phyloP scores from a whole-genome alignment of 257 asterid genomes.

The Penstemon newberryi region DNA sequence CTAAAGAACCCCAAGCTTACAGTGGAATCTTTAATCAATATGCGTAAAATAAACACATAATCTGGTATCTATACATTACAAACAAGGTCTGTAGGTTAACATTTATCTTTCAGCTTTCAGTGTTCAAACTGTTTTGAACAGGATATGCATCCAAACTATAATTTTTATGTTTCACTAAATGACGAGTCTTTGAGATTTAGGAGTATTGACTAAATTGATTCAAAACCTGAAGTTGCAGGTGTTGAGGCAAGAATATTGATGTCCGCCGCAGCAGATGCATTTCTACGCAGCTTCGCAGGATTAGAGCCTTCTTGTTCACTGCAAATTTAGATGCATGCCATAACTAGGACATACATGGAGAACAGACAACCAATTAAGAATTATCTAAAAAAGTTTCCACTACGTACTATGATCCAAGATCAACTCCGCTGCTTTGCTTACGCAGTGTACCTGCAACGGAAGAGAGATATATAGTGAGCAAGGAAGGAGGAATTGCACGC shows the following conservation, averaged over 20 bases:
- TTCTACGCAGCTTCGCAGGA: constrained; percentile 64
- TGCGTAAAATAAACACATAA: not conserved
- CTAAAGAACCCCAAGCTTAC: not conserved
- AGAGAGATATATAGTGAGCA: constrained; percentile 1
- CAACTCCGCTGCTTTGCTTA: constrained; percentile 75
- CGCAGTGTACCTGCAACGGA: constrained; percentile 58
- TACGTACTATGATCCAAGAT: constrained; percentile 57
- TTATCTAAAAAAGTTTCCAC: constrained; percentile 1
- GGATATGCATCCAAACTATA: not conserved
- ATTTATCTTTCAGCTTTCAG: not conserved
- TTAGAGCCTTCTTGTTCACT: constrained; percentile 56
- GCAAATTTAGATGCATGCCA: constrained; percentile 37
- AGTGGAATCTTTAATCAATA: too few species aligned
- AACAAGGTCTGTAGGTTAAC: not conserved
- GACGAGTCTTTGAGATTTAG: not conserved
- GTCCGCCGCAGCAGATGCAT: constrained; percentile 73
- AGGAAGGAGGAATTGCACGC: constrained; percentile 9
- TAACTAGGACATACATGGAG: constrained; percentile 23
- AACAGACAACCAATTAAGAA: not conserved
- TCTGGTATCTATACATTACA: not conserved
- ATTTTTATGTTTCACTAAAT: not conserved
- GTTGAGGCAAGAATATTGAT: constrained; percentile 54
- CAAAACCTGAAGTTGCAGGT: constrained; percentile 57
- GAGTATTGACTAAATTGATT: not conserved
- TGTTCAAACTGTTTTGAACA: not conserved